These are phyloP conservation scores for Podospora comata DNA, from an alignment of 495 filamentous ascomycete species.

Conservation along the genomic window DNA sequence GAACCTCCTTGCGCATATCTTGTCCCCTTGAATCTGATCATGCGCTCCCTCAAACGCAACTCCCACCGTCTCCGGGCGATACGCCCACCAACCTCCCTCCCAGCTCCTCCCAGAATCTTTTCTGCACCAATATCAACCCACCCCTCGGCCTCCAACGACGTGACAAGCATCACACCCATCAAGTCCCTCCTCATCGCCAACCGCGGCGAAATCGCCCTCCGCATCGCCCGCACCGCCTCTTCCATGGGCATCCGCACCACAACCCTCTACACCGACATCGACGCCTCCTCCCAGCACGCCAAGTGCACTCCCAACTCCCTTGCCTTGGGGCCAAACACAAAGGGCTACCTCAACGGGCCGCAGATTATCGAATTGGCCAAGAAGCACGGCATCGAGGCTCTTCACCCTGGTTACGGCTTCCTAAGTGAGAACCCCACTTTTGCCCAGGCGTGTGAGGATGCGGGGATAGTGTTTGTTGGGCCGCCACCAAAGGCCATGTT, in stretches of 20 bases:
- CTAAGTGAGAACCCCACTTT: constrained; percentile 92
- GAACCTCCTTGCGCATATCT: not conserved
- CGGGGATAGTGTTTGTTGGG: constrained; percentile 91
- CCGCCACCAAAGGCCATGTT: constrained; percentile 91
- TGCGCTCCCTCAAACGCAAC: constrained; percentile 38
- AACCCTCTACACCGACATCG: constrained; percentile 91
- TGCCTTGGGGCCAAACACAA: constrained; percentile 62
- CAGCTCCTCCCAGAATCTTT: constrained; percentile 5
- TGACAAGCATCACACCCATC: constrained; percentile 50
- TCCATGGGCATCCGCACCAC: constrained; percentile 89
- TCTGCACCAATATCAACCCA: constrained; percentile 24
- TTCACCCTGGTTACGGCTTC: constrained; percentile 98
- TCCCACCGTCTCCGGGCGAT: constrained; percentile 29
- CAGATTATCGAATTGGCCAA: constrained; percentile 86
- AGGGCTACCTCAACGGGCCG: constrained; percentile 80
- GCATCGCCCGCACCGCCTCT: constrained; percentile 81
- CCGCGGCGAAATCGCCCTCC: constrained; percentile 92
- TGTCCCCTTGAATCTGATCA: constrained; percentile 1
- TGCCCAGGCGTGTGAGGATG: constrained; percentile 82
- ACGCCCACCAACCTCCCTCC: constrained; percentile 13
- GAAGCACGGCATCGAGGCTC: constrained; percentile 75
- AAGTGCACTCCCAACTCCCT: constrained; percentile 75
- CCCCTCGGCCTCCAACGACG: constrained; percentile 27
- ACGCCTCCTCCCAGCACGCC: constrained; percentile 84
- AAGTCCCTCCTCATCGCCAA: constrained; percentile 93